Percentiles rank a stretch among this genome's conserved stretches.
Conservation (phyloP, 2,329 filamentous ascomycete genomes). For the Arthrobotrys sinensis region DNA sequence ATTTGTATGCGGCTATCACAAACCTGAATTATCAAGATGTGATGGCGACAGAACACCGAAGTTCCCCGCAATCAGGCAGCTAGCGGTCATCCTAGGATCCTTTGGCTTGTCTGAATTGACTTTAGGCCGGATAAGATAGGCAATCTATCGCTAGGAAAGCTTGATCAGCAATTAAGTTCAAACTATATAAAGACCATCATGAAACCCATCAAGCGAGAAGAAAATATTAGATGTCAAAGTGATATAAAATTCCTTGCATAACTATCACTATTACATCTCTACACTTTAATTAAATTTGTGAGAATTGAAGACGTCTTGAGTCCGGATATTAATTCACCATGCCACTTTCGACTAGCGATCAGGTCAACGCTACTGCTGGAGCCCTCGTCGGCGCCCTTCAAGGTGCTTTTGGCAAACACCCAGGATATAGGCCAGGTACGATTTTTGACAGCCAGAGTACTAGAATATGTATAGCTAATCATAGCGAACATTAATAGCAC, state of each 20-base stretch:
- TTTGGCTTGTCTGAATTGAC: neutral
- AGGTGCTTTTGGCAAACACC: conserved; percentile 67
- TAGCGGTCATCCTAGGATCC: neutral
- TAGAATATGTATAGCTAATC: neutral
- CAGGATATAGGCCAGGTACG: conserved; percentile 68
- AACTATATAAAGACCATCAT: conserved; percentile 16
- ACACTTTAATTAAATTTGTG: neutral
- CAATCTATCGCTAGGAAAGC: neutral
- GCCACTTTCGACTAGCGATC: conserved; percentile 69
- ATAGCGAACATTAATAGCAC: conserved; percentile 67
- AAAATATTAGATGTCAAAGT: neutral
- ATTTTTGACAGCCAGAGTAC: no score
- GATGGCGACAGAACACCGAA: conserved; percentile 37
- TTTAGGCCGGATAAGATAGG: conserved; percentile 40
- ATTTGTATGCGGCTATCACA: neutral
- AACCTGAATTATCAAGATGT: conserved; percentile 11
- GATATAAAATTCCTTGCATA: neutral
- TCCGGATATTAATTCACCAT: conserved; percentile 64
- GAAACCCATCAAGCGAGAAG: neutral
- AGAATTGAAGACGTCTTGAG: neutral
- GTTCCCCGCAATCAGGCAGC: conserved; percentile 42
- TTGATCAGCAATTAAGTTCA: neutral
- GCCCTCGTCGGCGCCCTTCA: conserved; percentile 67
- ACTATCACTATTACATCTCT: neutral
- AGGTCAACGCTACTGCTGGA: conserved; percentile 67